Evolutionary conservation across 305 asterid species (phyloP).

Genomic region (Lippia alba): DNA sequence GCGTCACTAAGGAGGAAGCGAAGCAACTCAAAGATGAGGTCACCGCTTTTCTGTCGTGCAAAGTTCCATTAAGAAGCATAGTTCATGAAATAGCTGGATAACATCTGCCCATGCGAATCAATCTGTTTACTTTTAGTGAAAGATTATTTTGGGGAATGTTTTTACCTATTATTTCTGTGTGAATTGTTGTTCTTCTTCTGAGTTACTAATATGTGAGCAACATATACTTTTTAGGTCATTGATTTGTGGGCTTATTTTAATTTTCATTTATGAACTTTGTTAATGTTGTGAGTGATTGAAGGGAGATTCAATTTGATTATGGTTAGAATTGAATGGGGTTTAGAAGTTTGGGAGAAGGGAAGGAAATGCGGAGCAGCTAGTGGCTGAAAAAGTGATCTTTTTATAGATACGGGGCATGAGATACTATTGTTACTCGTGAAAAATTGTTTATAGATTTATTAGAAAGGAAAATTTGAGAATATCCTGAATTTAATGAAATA

Average conservation of each 20-base stretch:
- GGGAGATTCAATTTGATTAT: no score
- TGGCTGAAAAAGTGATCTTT: neutral
- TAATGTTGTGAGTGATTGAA: no score
- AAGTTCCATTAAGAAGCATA: conserved; percentile 11
- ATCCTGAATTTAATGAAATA: neutral
- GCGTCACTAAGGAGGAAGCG: conserved; percentile 80
- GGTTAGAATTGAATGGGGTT: conserved; percentile 22
- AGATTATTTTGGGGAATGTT: neutral
- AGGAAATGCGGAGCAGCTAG: conserved; percentile 19
- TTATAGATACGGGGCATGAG: neutral
- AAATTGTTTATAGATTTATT: neutral
- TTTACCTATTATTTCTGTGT: neutral
- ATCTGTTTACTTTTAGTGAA: conserved; percentile 5
- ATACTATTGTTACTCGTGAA: neutral
- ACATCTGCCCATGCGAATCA: neutral
- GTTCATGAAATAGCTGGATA: conserved; percentile 22
- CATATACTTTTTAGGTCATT: neutral
- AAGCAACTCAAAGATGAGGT: conserved; percentile 92
- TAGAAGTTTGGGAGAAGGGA: conserved; percentile 7
- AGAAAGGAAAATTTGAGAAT: neutral
- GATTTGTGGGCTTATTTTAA: conserved; percentile 8
- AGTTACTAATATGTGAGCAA: conserved; percentile 15
- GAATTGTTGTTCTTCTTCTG: neutral
- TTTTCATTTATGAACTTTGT: no score
- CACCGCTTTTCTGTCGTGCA: neutral